Conservation (phyloP, 73 alveolate genomes). For the Paramecium tetraurelia region DNA sequence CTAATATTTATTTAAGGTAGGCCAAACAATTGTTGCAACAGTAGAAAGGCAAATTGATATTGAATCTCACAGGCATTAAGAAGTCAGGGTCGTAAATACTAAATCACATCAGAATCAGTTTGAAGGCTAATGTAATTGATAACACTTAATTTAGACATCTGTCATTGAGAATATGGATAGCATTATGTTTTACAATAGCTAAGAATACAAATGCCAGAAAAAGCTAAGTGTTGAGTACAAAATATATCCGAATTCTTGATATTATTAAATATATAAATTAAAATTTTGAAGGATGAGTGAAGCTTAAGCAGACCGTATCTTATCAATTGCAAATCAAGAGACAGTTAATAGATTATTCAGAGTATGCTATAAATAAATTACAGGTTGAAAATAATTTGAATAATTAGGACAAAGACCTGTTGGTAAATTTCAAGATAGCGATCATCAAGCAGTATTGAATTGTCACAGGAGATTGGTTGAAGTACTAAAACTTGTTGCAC, state of each 20-base stretch:
- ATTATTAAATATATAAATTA: conserved; percentile 2
- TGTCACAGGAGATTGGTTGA: conserved; percentile 7
- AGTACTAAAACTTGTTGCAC: conserved; percentile 12
- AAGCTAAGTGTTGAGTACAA: conserved; percentile 15
- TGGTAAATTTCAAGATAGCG: conserved; percentile 1
- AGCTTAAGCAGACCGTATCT: conserved; percentile 1
- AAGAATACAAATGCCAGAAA: conserved; percentile 21
- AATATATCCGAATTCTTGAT: conserved; percentile 21
- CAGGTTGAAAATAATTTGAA: not conserved
- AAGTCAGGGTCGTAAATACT: not conserved
- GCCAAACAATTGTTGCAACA: not conserved
- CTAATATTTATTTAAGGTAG: not conserved
- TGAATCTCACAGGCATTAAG: conserved; percentile 22
- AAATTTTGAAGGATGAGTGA: not conserved
- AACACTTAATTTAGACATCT: not conserved
- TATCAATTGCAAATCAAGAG: not conserved
- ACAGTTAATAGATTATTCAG: conserved; percentile 39
- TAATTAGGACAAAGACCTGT: conserved; percentile 18
- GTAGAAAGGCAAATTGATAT: conserved; percentile 30
- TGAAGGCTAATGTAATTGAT: conserved; percentile 13
- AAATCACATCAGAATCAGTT: not conserved
- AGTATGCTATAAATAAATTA: conserved; percentile 33
- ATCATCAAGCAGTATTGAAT: conserved; percentile 13
- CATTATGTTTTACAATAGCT: conserved; percentile 25
- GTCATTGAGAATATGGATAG: conserved; percentile 42